Base-by-base conservation (phyloP, 305 asterid species). In the Petunia hybrid region DNA sequence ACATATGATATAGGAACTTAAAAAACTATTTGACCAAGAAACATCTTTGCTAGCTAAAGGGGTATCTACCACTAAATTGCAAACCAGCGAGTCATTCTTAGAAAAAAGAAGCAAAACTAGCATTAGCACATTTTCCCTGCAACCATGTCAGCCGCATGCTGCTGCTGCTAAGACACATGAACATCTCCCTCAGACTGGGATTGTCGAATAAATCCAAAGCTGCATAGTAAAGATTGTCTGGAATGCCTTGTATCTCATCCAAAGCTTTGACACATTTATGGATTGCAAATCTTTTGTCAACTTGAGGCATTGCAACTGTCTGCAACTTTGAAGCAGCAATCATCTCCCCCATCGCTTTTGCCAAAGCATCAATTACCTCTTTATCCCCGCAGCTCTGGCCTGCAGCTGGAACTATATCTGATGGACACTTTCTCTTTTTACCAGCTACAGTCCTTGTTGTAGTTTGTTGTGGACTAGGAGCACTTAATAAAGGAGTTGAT, bases 191-290 rank as follows among this genome's bases (percentile, higher is more conserved):
- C 56, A 86, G 83, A 82, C 59, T 84, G 41, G 93, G 92, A 80
- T 89, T 89, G 87, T 90, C 95, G 9, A 95, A 93, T 70, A 95
- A 87, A 83, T 95, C 97, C 89, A 93, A 75, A 22, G 97, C 95
- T 56, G 95, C 88, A 82, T 87, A 93, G 46, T 92, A 95, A 41
- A 93, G 88, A 81, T 70, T 38, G 77, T 95, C 97, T 41, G 87
- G 88, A 64, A 95, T 53, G 45, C 95, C 97, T 84, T 90, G 89
- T 2, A 95, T 90, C 86, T 87, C 96, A 84, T 93, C 99, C 93
- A 95, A 84, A 6, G 89, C 90, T 87, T 88, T 89, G 80, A 93
- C 89, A 91, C 99, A 95, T 80, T 87, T 89, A 3, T 87, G 83
- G 62, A 95, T 91, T 12, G 97, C 81, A 85, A 88, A 93, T 80